These are phyloP conservation scores for Cichorium intybus DNA, from an alignment of 140 eudicot genomes.

Conservation along the genomic window DNA sequence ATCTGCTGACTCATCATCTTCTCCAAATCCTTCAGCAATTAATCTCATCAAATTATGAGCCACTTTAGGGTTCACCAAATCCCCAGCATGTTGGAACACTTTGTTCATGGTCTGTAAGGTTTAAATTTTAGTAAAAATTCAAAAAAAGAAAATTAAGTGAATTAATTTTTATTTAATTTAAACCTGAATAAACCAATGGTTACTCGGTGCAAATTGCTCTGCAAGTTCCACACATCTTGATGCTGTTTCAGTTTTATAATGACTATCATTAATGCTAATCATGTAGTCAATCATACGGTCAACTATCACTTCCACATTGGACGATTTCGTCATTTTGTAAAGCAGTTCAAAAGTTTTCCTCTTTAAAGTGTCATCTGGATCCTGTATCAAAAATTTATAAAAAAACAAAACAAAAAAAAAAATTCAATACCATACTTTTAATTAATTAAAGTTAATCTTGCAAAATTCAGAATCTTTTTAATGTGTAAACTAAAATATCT, in stretches of 20 bases:
- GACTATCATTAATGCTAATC: conserved; percentile 91
- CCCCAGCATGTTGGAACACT: conserved; percentile 99
- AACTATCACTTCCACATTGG: conserved; percentile 98
- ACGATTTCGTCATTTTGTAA: conserved; percentile 92
- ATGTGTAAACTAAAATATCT: no score
- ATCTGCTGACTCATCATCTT: conserved; percentile 93
- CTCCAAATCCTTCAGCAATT: conserved; percentile 99
- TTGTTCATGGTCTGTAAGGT: conserved; percentile 85
- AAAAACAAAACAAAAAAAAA: not conserved
- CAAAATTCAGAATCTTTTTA: no score
- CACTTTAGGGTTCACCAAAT: conserved; percentile 86
- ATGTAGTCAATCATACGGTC: conserved; percentile 99
- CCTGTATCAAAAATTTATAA: conserved; percentile 46
- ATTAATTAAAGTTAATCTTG: not conserved
- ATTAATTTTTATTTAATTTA: not conserved
- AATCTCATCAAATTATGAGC: conserved; percentile 96
- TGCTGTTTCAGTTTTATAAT: conserved; percentile 96
- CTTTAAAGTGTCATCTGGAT: conserved; percentile 96
- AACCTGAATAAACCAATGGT: conserved; percentile 99
- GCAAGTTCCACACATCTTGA: conserved; percentile 99
- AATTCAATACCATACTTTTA: no score
- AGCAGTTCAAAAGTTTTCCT: conserved; percentile 96
- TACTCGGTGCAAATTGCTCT: conserved; percentile 98
- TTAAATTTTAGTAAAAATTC: not conserved
- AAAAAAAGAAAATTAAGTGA: conserved; percentile 6